Base-by-base conservation (phyloP, 352 stramenopile species). In the Globisporangium cystogenes region DNA sequence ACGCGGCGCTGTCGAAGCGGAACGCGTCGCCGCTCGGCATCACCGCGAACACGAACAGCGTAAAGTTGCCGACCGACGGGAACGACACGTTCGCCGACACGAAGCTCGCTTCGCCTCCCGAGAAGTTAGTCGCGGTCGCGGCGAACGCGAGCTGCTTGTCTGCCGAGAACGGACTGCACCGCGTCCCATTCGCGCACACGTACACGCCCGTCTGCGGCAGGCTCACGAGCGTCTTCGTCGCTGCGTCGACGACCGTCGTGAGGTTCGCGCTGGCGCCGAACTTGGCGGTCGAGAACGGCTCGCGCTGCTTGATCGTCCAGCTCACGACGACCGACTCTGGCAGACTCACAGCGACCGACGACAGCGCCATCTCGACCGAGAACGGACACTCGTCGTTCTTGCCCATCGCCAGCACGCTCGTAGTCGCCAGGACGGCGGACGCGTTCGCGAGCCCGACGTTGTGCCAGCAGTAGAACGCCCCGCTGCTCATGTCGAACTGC, bases 381-480 rank as follows among this genome's bases (percentile, higher is more conserved):
- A 82, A 87, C 4, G 76, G 73, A 36, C 76, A 87, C 14, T 66
- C 68, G 23, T 41, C 45, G 26, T 57, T 62, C 37, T 72, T 67
- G 5, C 59, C 71, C 16, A 60, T 55, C 24, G 67, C 68, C 24
- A 62, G 53, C 24, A 84, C 60, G 27, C 70, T 82, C 0, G 63
- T 57, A 5, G 45, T 35, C 4, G 65, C 58, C 8, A 76, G 52
- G 6, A 26, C 14, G 3, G 55, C 40, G 14, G 37, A 39, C 0
- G 67, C 52, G 5, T 74, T 50, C 1, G 55, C 51, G 20, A 31
- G 47, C 1, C 70, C 70, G 7, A 79, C 59, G 8, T 70, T 55
- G 41, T 68, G 58, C 68, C 70, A 86, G 60, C 76, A 86, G 53
- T 84, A 81, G 7, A 60, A 70, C 33, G 69, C 51, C 4, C 36